Evolutionary conservation across 2,329 filamentous ascomycete genomes (phyloP).

Genomic region (Fusarium begoniae): DNA sequence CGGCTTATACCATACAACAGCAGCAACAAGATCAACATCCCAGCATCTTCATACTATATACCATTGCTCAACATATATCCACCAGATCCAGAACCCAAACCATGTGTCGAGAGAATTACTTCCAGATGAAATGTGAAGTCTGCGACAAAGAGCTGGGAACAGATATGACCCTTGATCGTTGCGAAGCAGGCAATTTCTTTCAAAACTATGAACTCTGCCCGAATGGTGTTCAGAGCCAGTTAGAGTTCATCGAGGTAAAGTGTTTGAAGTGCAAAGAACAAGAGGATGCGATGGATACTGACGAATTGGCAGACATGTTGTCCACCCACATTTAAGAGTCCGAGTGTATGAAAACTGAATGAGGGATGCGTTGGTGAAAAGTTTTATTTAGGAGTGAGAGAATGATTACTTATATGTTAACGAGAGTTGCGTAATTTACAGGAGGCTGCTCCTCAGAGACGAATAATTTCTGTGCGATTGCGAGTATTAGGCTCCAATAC

Average conservation of each 20-base stretch:
- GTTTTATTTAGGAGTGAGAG: no score
- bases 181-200: background rate
- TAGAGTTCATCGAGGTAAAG: background rate
- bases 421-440: no score
- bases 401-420: no score
- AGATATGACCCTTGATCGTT: background rate
- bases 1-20: background rate
- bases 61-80: accelerated
- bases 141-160: background rate
- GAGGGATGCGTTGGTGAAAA: background rate
- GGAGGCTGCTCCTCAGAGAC: no score
- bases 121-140: background rate
- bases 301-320: background rate
- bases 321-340: background rate
- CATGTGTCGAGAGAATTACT: background rate
- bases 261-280: background rate
- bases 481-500: no score
- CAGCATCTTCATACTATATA: background rate
- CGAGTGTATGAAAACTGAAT: no score
- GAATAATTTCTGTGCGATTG: no score
- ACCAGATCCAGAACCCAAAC: background rate
- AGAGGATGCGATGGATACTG: background rate
- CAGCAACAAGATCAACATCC: background rate
- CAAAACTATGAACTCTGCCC: background rate
- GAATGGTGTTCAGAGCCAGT: background rate